These are phyloP conservation scores for Stephanodiscus minutulus DNA, from an alignment of 108 stramenopile species.

Conservation along the genomic window DNA sequence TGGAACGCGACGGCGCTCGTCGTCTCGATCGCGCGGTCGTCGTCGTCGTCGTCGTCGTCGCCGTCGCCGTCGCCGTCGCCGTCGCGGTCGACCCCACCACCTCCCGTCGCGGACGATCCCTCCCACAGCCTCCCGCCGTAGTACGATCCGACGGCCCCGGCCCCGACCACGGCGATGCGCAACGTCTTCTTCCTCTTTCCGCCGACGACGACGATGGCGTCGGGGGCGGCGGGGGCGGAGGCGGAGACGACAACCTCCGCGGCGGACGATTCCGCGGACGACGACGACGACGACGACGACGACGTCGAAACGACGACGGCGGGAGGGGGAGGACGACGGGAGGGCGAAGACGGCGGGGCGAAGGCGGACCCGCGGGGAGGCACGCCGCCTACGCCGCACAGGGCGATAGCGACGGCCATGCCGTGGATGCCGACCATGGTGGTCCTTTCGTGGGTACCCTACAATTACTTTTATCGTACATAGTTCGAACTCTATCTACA, in stretches of 20 bases:
- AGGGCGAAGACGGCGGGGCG: neutral
- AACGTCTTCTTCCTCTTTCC: neutral
- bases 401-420: too few relatives aligned
- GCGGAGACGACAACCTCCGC: too few relatives aligned
- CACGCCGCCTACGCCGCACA: too few relatives aligned
- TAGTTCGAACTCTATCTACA: too few relatives aligned
- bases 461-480: too few relatives aligned
- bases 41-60: neutral
- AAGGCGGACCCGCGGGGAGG: too few relatives aligned
- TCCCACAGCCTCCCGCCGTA: constrained; percentile 71
- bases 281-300: neutral
- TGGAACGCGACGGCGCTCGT: constrained; percentile 73
- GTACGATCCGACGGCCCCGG: constrained; percentile 29
- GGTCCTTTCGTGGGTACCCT: too few relatives aligned
- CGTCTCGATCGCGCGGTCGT: neutral
- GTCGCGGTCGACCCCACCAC: too few relatives aligned
- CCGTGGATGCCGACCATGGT: too few relatives aligned
- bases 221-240: too few relatives aligned
- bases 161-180: constrained; percentile 30
- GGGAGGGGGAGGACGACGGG: neutral
- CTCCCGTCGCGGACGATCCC: too few relatives aligned
- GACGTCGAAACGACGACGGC: neutral
- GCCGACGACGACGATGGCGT: too few relatives aligned
- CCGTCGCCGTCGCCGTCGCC: constrained; percentile 5
- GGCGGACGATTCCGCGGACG: neutral